Evolutionary conservation across 148 eudicot genomes (phyloP).

Genomic region (Fallopia convolvulus): DNA sequence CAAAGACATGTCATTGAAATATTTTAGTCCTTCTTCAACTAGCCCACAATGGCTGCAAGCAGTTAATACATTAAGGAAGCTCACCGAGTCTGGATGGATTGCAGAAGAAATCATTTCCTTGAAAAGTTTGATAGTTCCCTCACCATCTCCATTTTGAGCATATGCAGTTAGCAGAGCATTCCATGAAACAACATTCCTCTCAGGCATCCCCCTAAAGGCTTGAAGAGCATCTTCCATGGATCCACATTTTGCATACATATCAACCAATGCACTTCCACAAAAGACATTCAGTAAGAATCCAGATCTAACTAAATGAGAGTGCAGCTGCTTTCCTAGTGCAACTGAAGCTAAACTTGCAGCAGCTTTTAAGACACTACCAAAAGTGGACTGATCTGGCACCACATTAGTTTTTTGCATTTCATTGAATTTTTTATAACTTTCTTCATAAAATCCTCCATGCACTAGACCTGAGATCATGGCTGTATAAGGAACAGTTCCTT

Average conservation of each 20-base stretch:
- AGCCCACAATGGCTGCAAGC: constrained; percentile 80
- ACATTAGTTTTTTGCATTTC: constrained; percentile 41
- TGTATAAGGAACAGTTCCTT: constrained; percentile 63
- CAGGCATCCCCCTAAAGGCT: constrained; percentile 57
- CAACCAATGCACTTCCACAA: constrained; percentile 63
- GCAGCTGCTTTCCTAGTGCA: constrained; percentile 66
- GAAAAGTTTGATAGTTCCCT: constrained; percentile 44
- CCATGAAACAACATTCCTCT: constrained; percentile 60
- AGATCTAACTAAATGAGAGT: constrained; percentile 33
- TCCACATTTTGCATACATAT: constrained; percentile 87
- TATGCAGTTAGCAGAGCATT: constrained; percentile 69
- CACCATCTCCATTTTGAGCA: constrained; percentile 78
- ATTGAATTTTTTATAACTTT: constrained; percentile 41
- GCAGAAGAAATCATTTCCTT: constrained; percentile 47
- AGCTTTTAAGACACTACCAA: constrained; percentile 57
- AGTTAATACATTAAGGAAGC: constrained; percentile 54
- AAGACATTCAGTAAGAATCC: constrained; percentile 60
- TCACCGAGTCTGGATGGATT: constrained; percentile 55
- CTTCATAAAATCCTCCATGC: constrained; percentile 45
- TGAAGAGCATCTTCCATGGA: constrained; percentile 40
- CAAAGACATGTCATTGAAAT: constrained; percentile 45
- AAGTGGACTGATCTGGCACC: constrained; percentile 62
- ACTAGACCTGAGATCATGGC: constrained; percentile 68
- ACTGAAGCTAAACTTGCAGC: constrained; percentile 54
- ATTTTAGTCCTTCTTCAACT: constrained; percentile 47